Evolutionary conservation across 306 rosid genomes (phyloP), one percentile per base, ranked within the genome.

Genomic region (Cotoneaster glaucophyllus): DNA sequence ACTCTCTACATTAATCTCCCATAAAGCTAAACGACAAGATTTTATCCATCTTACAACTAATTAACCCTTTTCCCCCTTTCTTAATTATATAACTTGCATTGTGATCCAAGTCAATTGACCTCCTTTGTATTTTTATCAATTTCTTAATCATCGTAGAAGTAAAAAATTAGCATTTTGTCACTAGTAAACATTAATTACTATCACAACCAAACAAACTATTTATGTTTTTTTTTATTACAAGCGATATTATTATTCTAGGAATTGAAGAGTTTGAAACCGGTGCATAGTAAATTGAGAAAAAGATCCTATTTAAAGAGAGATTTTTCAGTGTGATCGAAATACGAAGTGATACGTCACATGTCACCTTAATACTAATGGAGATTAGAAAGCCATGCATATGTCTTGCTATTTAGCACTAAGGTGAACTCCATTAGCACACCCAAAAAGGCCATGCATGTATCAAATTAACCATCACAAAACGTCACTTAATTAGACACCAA

Each of bases 11-110:
- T 65, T 77, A 17, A 61, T 4, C 32, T 24, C 25, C 41, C 75
- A 77, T 73, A 77, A 77, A 78, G 50, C 70, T 73, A 64, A 71
- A 65, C 69, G 82, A 78, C 73, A 73, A 71, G 75, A 64, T 17
- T 64, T 45, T 70, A 10, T 44, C 74, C 45, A 76, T 67, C 76
- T 52, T 78, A 28, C 73, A 14, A 19, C 66, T 54, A 66, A 24
- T 29, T 59, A 54, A 34, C 62, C 39, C 26, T 29, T 12, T 43
- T 26, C 6, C 7, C 6, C 56, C 34, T 59, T 78, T 61, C 17
- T n/a, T 62, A 2, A 44, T 50, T 22, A 22, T 28, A 18, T 64
- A 21, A 78, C 53, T 45, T 61, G 70, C 44, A 48, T 29, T 48
- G 56, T 39, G 76, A 73, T 73, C 67, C 10, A 73, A 72, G 67